Evolutionary conservation across 768 basidiomycete species (phyloP).

Genomic region (Boletus bicolor): DNA sequence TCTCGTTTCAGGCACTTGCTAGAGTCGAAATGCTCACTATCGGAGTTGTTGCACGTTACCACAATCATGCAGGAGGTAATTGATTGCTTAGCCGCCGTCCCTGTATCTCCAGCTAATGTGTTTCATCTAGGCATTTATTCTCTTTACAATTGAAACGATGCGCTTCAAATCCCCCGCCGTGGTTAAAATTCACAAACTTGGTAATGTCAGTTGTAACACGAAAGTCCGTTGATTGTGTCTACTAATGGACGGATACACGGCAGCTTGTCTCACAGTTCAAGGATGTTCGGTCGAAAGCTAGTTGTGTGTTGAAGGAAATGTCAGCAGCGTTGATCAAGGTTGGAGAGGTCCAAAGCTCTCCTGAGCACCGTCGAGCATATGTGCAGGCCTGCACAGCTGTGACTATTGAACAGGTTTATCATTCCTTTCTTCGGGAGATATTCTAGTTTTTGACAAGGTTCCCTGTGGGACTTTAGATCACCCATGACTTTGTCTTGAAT

Average conservation of each 20-base stretch:
- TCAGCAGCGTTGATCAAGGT: constrained; percentile 48
- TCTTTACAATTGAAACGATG: constrained; percentile 64
- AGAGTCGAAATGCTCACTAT: constrained; percentile 38
- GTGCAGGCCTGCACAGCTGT: constrained; percentile 49
- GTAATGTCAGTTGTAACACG: constrained; percentile 46
- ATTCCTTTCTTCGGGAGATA: not conserved
- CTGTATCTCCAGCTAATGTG: not conserved
- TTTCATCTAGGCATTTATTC: constrained; percentile 57
- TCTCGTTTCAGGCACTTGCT: constrained; percentile 47
- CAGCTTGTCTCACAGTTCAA: constrained; percentile 72
- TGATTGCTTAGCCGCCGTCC: not conserved
- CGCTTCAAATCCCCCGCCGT: constrained; percentile 72
- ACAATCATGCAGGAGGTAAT: constrained; percentile 72
- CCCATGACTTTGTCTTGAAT: constrained; percentile 58
- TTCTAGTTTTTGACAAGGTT: not conserved
- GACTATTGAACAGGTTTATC: constrained; percentile 34
- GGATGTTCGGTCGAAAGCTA: constrained; percentile 51
- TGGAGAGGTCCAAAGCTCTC: constrained; percentile 49
- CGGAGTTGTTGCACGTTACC: constrained; percentile 68
- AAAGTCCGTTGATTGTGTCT: not conserved
- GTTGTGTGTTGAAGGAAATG: constrained; percentile 54
- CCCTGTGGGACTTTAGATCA: constrained; percentile 41
- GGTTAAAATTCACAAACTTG: constrained; percentile 71
- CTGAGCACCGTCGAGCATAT: constrained; percentile 51
- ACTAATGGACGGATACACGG: constrained; percentile 3